Base-by-base conservation (phyloP, 1,284 basidiomycete genomes). In the Kalmanozyma brasiliensis region DNA sequence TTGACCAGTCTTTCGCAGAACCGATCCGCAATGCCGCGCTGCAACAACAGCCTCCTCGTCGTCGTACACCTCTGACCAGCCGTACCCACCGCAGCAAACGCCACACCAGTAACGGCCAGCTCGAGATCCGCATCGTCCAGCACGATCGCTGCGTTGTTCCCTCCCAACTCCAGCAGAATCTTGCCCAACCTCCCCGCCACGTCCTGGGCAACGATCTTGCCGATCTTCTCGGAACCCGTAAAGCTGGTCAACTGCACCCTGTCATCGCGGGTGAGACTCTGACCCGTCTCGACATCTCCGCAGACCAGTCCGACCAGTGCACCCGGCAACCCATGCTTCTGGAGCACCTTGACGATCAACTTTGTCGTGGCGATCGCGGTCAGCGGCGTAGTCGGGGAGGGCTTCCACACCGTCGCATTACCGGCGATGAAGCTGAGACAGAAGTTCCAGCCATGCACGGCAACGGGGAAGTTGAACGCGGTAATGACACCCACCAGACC, bases 371-470 rank as follows among this genome's bases (percentile, higher is more conserved):
- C 94, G 56, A 97, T 91, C 11, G 93, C 87, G n/a, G 72, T 73
- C 38, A 95, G 84, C 1, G 94, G 90, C 0, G 94, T 97, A 4
- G 88, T 91, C 1, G 91, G 92, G 0, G 92, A 91, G 1, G 94
- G 94, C 82, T 97, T 97, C 94, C 94, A 98, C 41, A 98, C 84
- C 0, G 93, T 94, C 2, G 92, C 89, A 82, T 97, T 97, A 8
- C 93, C 94, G 32, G 92, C 91, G 2, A 91, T 90, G 52, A 97
- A 85, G 2, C 93, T 92, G 26, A 97, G 86, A 2, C 92, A 88
- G 41, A 96, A 86, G 83, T 97, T 97, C 94, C 91, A 93, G 49
- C 46, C 73, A 34, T 62, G 72, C 14, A 74, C 61, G 40, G 93
- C 91, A 41, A 94, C 90, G 8, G 94, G 94, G 83, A 96, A 96